Percentiles rank a stretch among this genome's conserved stretches.
Evolutionary conservation across 1,139 yeast species (phyloP).

Genomic region (Pichia sp.): DNA sequence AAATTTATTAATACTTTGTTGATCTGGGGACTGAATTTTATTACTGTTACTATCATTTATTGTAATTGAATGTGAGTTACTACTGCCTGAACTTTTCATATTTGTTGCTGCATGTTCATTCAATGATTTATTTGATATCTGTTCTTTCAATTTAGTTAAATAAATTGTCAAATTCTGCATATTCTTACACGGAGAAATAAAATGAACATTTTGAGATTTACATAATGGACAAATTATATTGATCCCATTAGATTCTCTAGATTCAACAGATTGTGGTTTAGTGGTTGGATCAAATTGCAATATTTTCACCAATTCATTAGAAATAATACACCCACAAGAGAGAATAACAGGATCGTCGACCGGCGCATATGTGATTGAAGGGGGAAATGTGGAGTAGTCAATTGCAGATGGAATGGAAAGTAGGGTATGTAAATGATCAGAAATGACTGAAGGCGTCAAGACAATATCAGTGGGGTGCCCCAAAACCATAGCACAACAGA

Average conservation of each 20-base stretch:
- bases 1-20: too few relatives aligned
- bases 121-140: too few relatives aligned
- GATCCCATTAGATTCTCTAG: not conserved
- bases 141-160: conserved; percentile 30
- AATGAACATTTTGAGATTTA: conserved; percentile 28
- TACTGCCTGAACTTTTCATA: too few relatives aligned
- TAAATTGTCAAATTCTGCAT: conserved; percentile 40
- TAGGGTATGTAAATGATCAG: conserved; percentile 17
- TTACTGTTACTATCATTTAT: too few relatives aligned
- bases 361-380: conserved; percentile 22
- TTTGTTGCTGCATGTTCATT: too few relatives aligned
- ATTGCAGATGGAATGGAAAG: conserved; percentile 20
- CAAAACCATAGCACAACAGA: too few relatives aligned
- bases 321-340: conserved; percentile 67
- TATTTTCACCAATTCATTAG: conserved; percentile 37
- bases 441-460: too few relatives aligned
- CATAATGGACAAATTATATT: conserved; percentile 47
- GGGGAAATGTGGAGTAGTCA: conserved; percentile 18
- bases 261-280: not conserved
- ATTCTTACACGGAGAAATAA: conserved; percentile 46
- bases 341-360: conserved; percentile 50
- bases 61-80: not conserved
- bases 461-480: too few relatives aligned
- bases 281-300: not conserved
- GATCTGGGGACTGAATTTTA: too few relatives aligned